Conservation (phyloP, 2,329 filamentous ascomycete species). For the Aspergillus novofumigatus region DNA sequence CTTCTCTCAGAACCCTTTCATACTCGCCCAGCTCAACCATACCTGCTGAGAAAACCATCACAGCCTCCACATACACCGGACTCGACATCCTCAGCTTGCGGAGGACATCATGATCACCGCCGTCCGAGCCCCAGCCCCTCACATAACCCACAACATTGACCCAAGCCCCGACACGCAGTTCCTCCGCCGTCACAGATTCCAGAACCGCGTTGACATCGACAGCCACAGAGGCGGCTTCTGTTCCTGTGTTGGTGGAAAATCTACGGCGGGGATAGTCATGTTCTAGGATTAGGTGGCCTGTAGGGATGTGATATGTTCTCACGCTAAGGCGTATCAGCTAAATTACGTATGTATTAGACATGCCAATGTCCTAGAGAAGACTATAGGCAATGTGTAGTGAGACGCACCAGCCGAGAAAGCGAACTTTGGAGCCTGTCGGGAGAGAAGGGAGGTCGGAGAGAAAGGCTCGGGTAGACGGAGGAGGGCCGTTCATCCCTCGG, state of each 20-base stretch:
- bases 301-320: slow-evolving; percentile 52
- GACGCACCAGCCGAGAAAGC: slow-evolving; percentile 85
- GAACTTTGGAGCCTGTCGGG: slow-evolving; percentile 68
- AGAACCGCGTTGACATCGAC: slow-evolving; percentile 73
- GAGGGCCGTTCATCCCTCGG: slow-evolving; percentile 48
- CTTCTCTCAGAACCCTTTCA: slow-evolving; percentile 53
- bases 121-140: slow-evolving; percentile 22
- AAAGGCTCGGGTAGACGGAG: slow-evolving; percentile 62
- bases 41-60: slow-evolving; percentile 74
- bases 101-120: slow-evolving; percentile 9
- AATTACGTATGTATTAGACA: neutral
- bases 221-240: slow-evolving; percentile 43
- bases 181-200: slow-evolving; percentile 57
- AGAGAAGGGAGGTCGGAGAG: slow-evolving; percentile 56
- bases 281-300: slow-evolving; percentile 62
- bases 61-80: slow-evolving; percentile 61
- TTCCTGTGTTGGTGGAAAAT: slow-evolving; percentile 18
- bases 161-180: slow-evolving; percentile 75
- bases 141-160: slow-evolving; percentile 85
- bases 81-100: slow-evolving; percentile 2
- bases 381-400: neutral
- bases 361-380: neutral
- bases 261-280: slow-evolving; percentile 55
- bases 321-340: slow-evolving; percentile 45
- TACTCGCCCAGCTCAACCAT: slow-evolving; percentile 69